Evolutionary conservation across 2,329 filamentous ascomycete genomes (phyloP).

Genomic region (Orbilia quercus): DNA sequence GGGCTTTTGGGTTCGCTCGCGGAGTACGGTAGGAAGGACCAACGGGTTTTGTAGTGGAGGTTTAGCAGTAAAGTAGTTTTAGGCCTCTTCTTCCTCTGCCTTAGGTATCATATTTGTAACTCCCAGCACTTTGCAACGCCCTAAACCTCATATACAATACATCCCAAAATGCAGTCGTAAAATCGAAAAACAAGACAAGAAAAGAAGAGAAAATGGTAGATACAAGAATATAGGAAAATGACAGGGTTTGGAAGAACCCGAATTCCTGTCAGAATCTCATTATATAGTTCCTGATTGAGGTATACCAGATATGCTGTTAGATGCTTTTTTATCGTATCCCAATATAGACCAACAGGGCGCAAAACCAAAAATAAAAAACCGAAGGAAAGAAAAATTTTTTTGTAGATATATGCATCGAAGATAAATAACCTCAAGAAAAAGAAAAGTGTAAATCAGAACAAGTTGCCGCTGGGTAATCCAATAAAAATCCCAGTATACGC

Average conservation of each 20-base stretch:
- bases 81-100: constrained; percentile 4
- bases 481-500: constrained; percentile 56
- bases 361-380: constrained; percentile 18
- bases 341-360: constrained; percentile 33
- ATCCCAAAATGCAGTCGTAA: constrained; percentile 52
- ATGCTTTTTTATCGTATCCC: constrained; percentile 54
- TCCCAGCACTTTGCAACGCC: constrained; percentile 43
- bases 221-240: constrained; percentile 26
- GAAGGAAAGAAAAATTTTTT: not conserved
- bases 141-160: constrained; percentile 52
- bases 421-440: constrained; percentile 15
- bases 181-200: not conserved
- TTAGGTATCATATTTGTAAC: constrained; percentile 54
- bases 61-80: constrained; percentile 1
- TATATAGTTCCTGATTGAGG: constrained; percentile 22
- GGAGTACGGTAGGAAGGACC: too few relatives aligned
- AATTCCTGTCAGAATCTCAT: constrained; percentile 45
- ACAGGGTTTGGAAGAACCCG: constrained; percentile 7
- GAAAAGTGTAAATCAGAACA: constrained; percentile 37
- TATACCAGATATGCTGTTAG: constrained; percentile 24
- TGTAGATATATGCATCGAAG: constrained; percentile 26
- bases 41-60: too few relatives aligned
- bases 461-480: constrained; percentile 48
- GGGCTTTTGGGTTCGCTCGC: too few relatives aligned
- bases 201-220: constrained; percentile 17